Percentiles rank a stretch among this genome's conserved stretches.
These are phyloP conservation scores for Colletotrichum nymphaeae DNA, from an alignment of 2,329 filamentous ascomycete species.

Conservation along the genomic window DNA sequence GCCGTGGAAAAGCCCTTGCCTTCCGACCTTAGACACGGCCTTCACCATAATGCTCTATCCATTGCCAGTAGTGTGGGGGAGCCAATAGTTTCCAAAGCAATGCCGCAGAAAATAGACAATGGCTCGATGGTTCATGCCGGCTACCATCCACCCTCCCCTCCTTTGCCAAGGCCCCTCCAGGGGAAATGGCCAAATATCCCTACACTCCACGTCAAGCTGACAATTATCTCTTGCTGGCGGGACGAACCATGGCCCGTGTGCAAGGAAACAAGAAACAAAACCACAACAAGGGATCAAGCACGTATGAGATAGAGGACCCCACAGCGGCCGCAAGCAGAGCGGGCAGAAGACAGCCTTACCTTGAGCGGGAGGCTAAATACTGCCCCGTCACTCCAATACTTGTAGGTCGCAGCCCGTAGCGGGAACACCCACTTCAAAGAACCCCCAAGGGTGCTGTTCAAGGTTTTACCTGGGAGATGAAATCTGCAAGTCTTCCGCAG, in stretches of 20 bases:
- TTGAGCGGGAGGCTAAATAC: constrained; percentile 24
- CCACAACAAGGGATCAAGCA: constrained; percentile 21
- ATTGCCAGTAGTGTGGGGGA: neutral
- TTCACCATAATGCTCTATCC: neutral
- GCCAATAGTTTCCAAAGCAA: neutral
- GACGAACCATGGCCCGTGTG: constrained; percentile 47
- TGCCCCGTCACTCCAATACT: constrained; percentile 2
- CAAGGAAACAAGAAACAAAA: neutral
- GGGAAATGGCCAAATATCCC: neutral
- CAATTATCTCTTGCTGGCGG: constrained; percentile 47
- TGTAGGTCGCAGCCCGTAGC: constrained; percentile 8
- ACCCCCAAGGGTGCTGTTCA: constrained; percentile 8
- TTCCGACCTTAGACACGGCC: neutral
- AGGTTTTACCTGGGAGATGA: constrained; percentile 20
- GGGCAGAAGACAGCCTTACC: constrained; percentile 20
- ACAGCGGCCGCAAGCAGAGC: constrained; percentile 51
- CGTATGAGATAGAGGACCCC: constrained; percentile 38
- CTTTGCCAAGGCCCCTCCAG: constrained; percentile 11
- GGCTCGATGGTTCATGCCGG: constrained; percentile 14
- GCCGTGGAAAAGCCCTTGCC: neutral
- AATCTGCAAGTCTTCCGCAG: constrained; percentile 25
- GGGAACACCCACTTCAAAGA: neutral
- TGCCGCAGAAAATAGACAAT: neutral
- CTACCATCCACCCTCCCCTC: neutral
- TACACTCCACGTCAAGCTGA: constrained; percentile 38